Conservation (phyloP, 257 asterid genomes). For the Plectranthus barbatus region DNA sequence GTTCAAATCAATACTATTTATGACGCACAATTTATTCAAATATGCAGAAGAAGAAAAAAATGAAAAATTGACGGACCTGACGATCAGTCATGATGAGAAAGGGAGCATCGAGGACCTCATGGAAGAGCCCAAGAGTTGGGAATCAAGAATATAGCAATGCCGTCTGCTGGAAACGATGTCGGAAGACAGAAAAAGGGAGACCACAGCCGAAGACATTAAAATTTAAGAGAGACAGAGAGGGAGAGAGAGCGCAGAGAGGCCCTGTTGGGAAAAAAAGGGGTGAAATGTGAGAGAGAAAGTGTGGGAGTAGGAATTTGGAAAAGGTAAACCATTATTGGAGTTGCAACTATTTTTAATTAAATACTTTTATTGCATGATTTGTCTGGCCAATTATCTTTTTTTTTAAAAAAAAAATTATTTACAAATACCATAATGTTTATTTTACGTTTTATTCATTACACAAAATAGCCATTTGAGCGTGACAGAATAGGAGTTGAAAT, state of each 20-base stretch:
- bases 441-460: too few relatives aligned
- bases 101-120: slow-evolving; percentile 27
- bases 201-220: slow-evolving; percentile 26
- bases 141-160: slow-evolving; percentile 17
- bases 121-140: slow-evolving; percentile 16
- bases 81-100: slow-evolving; percentile 37
- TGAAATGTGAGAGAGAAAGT: slow-evolving; percentile 9
- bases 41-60: not conserved
- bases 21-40: not conserved
- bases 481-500: too few relatives aligned
- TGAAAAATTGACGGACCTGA: slow-evolving; percentile 12
- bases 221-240: not conserved
- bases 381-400: too few relatives aligned
- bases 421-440: too few relatives aligned
- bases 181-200: slow-evolving; percentile 16
- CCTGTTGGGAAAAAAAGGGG: not conserved
- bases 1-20: not conserved
- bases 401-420: too few relatives aligned
- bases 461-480: too few relatives aligned
- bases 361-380: not conserved
- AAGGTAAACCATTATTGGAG: not conserved
- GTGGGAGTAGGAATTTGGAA: not conserved
- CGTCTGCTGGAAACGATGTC: slow-evolving; percentile 21
- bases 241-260: not conserved
- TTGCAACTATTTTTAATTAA: not conserved